Conservation (phyloP, 805 yeast species). For the Kuraishia cidri region DNA sequence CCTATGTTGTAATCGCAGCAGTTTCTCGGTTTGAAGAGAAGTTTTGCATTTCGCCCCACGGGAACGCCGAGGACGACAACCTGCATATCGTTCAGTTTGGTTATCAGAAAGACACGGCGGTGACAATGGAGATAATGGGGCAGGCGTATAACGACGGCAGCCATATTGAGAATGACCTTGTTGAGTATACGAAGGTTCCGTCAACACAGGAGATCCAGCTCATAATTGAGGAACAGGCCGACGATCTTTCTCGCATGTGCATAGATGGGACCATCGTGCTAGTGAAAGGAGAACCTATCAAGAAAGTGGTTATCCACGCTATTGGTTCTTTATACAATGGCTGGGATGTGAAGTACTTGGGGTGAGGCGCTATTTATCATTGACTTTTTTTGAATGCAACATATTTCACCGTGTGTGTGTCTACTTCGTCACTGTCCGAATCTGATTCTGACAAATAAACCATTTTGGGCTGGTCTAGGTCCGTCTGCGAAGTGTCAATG, state of each 20-base stretch:
- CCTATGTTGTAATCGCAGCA: slow-evolving; percentile 52
- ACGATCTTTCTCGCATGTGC: slow-evolving; percentile 43
- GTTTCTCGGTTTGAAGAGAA: slow-evolving; percentile 49
- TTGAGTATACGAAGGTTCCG: slow-evolving; percentile 30
- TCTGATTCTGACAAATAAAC: too few species aligned
- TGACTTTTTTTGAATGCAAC: too few species aligned
- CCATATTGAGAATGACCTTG: slow-evolving; percentile 41
- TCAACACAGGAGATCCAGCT: slow-evolving; percentile 9
- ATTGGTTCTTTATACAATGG: slow-evolving; percentile 2
- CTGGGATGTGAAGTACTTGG: neutral
- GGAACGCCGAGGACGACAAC: slow-evolving; percentile 29
- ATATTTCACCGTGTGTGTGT: too few species aligned
- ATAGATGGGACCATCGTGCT: slow-evolving; percentile 52
- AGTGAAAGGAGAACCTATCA: slow-evolving; percentile 5
- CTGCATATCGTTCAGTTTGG: slow-evolving; percentile 40
- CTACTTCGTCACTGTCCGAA: too few species aligned
- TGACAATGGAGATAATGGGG: slow-evolving; percentile 44
- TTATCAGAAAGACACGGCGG: slow-evolving; percentile 16
- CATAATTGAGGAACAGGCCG: slow-evolving; percentile 18
- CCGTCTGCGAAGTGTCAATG: too few species aligned
- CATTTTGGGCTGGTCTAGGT: too few species aligned
- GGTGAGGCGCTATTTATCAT: too few species aligned
- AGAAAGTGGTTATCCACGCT: slow-evolving; percentile 1
- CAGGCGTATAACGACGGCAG: slow-evolving; percentile 47
- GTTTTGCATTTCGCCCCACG: slow-evolving; percentile 55